phyloP scores from a whole-genome alignment of 164 flowering plant species.

The Umbellularia californica region DNA sequence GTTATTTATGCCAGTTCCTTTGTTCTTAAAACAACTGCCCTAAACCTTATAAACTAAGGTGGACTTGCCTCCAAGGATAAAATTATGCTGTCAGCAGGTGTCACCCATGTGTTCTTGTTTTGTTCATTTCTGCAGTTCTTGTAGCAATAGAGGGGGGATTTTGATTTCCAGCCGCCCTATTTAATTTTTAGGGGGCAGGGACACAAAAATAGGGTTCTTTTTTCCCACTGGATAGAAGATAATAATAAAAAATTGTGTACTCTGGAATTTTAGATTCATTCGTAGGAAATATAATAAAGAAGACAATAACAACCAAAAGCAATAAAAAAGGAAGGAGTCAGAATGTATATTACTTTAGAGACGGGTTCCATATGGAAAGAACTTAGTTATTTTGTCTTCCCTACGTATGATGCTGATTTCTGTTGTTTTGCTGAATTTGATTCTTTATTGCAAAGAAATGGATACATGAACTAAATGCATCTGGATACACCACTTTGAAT shows the following conservation, averaged over 20 bases:
- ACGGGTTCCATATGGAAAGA: not conserved
- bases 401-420: not conserved
- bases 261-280: not conserved
- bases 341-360: no score
- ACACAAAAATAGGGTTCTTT: not conserved
- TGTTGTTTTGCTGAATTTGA: not conserved
- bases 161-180: not conserved
- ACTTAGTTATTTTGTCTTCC: not conserved
- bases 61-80: no score
- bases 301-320: no score
- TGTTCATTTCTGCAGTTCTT: no score
- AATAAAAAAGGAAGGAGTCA: no score
- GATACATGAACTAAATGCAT: conserved; percentile 25
- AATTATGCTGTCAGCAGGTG: no score
- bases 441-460: not conserved
- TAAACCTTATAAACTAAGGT: no score
- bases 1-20: no score
- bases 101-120: no score
- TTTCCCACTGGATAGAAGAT: not conserved
- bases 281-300: no score
- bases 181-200: not conserved
- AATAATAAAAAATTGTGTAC: not conserved
- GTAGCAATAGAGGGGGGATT: no score
- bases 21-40: no score
- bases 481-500: conserved; percentile 70